Conservation (phyloP, 768 basidiomycete species). For the Tulasnella sp. region DNA sequence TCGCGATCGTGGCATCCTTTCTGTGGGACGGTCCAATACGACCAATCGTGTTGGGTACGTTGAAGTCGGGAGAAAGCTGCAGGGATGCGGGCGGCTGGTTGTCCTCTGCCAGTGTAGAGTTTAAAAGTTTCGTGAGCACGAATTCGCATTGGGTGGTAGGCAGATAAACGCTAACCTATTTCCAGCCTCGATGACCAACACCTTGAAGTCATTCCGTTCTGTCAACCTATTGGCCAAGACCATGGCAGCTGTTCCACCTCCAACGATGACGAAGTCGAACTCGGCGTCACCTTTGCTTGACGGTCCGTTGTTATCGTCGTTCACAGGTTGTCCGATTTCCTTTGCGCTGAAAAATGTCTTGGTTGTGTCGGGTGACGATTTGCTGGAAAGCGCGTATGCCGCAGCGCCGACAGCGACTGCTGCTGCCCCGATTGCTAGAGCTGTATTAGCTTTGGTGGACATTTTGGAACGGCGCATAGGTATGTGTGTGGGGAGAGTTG, state of each 20-base stretch:
- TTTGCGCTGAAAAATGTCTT: neutral
- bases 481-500: neutral
- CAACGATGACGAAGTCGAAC: conserved; percentile 44
- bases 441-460: neutral
- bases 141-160: too few species aligned
- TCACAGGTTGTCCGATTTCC: neutral
- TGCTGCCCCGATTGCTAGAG: neutral
- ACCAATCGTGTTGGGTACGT: conserved; percentile 28
- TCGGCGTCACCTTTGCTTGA: neutral
- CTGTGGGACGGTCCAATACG: conserved; percentile 27
- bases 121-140: neutral
- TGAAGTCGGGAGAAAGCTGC: conserved; percentile 3
- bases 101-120: neutral
- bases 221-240: conserved; percentile 46
- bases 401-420: neutral
- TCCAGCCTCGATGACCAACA: conserved; percentile 43
- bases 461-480: neutral
- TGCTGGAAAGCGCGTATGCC: neutral
- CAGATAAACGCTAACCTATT: conserved; percentile 32
- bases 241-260: conserved; percentile 48
- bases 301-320: neutral
- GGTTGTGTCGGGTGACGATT: neutral
- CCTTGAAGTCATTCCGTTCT: conserved; percentile 44
- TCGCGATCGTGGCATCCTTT: conserved; percentile 28
- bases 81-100: conserved; percentile 8